Evolutionary conservation across 148 eudicot species (phyloP), one percentile per base, ranked within the genome.

Genomic region (Amaranthus hypochondriacus): DNA sequence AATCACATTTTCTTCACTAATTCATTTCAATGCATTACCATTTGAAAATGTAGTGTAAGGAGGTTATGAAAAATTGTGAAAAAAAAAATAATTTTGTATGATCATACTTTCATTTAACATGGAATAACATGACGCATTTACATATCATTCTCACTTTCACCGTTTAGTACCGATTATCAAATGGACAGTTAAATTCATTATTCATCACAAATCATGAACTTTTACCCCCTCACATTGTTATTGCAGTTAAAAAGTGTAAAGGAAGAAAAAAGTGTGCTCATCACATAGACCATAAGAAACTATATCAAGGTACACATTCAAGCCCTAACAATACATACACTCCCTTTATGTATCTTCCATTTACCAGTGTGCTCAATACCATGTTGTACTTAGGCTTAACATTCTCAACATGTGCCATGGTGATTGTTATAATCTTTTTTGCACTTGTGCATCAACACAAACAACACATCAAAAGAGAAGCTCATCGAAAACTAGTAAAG

Each of bases 401-500:
- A 48, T 54, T 72, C 15, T 28, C 72, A 51, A 59, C 55, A 50
- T 59, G 62, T 7, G 77, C 78, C 48, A 56, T 80, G 44, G 44
- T 80, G 4, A 75, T 85, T 21, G 11, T 78, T 9, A 28, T 72
- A 65, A 64, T 78, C 21, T 68, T 82, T 51, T 73, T 69, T 11
- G 44, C 78, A 59, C 77, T 84, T 50, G 77, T 84, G 13, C 69
- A 79, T 68, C 58, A 74, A 56, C 87, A 77, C 49, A 77, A 79
- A 9, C 46, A 56, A 52, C 71, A 68, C 69, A 76, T 69, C 59
- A 82, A 80, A 56, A 81, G 76, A 68, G 69, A 59, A 63, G 85
- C 84, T 7, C 76, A 57, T 56, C 81, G 78, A n/a, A 66, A 63
- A 42, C 11, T 88, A 63, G 83, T 78, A 46, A 77, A 78, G 72